phyloP scores from a whole-genome alignment of 768 basidiomycete species.

The Cytidiella melzeri region DNA sequence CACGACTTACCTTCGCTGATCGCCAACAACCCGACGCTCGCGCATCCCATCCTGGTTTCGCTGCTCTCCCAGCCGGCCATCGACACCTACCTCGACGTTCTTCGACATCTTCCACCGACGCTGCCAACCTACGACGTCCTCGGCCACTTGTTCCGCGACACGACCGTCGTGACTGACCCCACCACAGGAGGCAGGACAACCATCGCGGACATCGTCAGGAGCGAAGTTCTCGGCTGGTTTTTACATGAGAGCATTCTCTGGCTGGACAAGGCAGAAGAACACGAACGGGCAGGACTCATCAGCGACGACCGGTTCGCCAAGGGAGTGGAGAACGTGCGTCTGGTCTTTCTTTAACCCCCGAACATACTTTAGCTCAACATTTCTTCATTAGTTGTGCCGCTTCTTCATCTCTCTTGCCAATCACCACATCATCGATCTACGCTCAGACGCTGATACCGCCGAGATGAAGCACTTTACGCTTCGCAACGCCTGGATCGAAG shows the following conservation, averaged over 20 bases:
- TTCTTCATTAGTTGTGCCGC: slow-evolving; percentile 53
- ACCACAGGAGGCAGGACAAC: slow-evolving; percentile 45
- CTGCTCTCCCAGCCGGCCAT: slow-evolving; percentile 38
- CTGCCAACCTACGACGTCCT: slow-evolving; percentile 70
- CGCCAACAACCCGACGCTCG: slow-evolving; percentile 62
- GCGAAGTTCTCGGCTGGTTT: slow-evolving; percentile 65
- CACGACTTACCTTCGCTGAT: slow-evolving; percentile 63
- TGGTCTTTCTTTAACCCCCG: slow-evolving; percentile 7
- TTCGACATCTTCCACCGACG: slow-evolving; percentile 63
- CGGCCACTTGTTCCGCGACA: slow-evolving; percentile 61
- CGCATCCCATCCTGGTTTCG: slow-evolving; percentile 58
- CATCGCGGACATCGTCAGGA: slow-evolving; percentile 56
- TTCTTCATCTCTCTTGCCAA: slow-evolving; percentile 72
- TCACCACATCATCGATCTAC: slow-evolving; percentile 55
- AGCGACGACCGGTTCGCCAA: slow-evolving; percentile 71
- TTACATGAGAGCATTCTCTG: slow-evolving; percentile 64
- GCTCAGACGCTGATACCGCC: slow-evolving; percentile 56
- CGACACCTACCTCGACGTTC: slow-evolving; percentile 54
- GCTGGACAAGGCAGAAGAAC: slow-evolving; percentile 63
- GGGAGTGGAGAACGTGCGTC: slow-evolving; percentile 62
- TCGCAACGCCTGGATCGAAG: slow-evolving; percentile 66
- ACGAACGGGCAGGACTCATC: slow-evolving; percentile 60
- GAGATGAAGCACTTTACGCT: slow-evolving; percentile 79
- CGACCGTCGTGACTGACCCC: slow-evolving; percentile 38
- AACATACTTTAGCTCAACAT: background rate